Conservation (phyloP, 139 green algal genomes). For the Picochlorum costavermella region DNA sequence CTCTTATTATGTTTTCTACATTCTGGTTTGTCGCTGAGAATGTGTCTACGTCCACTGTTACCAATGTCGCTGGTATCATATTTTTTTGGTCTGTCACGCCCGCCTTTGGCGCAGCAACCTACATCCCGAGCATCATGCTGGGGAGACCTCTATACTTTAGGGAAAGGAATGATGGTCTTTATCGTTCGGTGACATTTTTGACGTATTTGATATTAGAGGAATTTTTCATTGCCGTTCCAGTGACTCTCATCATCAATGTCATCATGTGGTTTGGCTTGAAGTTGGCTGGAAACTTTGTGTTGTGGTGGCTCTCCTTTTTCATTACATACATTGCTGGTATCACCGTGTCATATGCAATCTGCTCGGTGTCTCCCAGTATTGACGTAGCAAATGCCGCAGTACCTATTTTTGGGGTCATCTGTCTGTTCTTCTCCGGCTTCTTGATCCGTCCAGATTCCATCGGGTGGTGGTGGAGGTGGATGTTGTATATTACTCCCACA, state of each 20-base stretch:
- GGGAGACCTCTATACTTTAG: slow-evolving; percentile 11
- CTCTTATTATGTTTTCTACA: slow-evolving; percentile 6
- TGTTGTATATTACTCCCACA: background rate
- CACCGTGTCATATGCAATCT: slow-evolving; percentile 10
- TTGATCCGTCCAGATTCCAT: slow-evolving; percentile 5
- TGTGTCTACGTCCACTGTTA: background rate
- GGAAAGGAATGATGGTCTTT: slow-evolving; percentile 18
- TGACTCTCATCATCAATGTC: slow-evolving; percentile 3
- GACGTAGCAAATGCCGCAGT: slow-evolving; percentile 23
- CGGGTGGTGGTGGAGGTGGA: slow-evolving; percentile 12
- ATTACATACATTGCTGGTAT: slow-evolving; percentile 15
- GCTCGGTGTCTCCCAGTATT: slow-evolving; percentile 10
- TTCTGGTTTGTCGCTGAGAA: slow-evolving; percentile 5
- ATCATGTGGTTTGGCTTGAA: slow-evolving; percentile 38
- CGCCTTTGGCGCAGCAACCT: slow-evolving; percentile 8
- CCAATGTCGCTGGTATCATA: slow-evolving; percentile 8
- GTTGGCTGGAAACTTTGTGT: slow-evolving; percentile 33
- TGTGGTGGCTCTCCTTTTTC: slow-evolving; percentile 19
- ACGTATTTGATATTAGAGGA: slow-evolving; percentile 10
- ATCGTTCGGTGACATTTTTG: slow-evolving; percentile 11
- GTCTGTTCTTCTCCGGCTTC: slow-evolving; percentile 12
- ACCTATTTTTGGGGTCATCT: slow-evolving; percentile 10
- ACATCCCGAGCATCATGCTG: slow-evolving; percentile 8
- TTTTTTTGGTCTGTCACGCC: slow-evolving; percentile 14
- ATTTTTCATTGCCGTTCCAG: slow-evolving; percentile 19